Evolutionary conservation across 1,284 basidiomycete species (phyloP), one percentile per base, ranked within the genome.

Genomic region (Phylloboletellus chloephorus): DNA sequence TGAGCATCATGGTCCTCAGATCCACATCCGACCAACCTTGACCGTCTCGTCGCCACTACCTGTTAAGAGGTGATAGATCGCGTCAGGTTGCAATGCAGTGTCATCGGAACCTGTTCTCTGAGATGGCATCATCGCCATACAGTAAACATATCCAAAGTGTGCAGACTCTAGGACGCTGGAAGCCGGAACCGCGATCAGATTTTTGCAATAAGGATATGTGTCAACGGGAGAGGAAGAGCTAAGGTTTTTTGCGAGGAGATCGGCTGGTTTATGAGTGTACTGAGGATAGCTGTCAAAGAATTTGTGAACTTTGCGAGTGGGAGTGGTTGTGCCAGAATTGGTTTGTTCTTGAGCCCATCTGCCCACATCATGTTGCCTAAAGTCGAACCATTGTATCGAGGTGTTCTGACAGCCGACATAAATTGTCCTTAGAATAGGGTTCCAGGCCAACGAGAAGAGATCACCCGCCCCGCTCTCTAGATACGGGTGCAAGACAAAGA

Each of bases 61-160:
- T 4, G 88, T 90, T 7, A 86, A 74, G 10, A 94, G 73, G 50
- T 81, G 76, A 15, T 58, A 56, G 2, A 56, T 61, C 6, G 66
- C 67, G 16, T 70, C 67, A 2, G 56, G 50, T 28, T 54, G 58
- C 21, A 60, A 45, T 8, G 43, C 46, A 47, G 49, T 37, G 53
- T 66, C 60, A 43, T 67, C 57, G 7, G 60, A 65, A 17, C 67
- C 65, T 40, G 66, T 64, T 34, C 64, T 54, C 8, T 56, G 59
- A 21, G 65, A 65, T 13, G 73, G 73, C 7, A 84, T 58, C 24
- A 84, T 66, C 1, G 78, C 68, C 72, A 97, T 82, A 51, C 87
- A 90, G 59, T 97, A 97, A 11, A 97, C 76, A 59, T 98, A 98
- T 8, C 94, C 94, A 61, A 82, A 92, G 62, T 98, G 94, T 1